A percentile compares a stretch with the other conserved stretches of the same genome.
Evolutionary conservation across 768 basidiomycete genomes (phyloP).

Genomic region (Leccinellum rugosiceps): DNA sequence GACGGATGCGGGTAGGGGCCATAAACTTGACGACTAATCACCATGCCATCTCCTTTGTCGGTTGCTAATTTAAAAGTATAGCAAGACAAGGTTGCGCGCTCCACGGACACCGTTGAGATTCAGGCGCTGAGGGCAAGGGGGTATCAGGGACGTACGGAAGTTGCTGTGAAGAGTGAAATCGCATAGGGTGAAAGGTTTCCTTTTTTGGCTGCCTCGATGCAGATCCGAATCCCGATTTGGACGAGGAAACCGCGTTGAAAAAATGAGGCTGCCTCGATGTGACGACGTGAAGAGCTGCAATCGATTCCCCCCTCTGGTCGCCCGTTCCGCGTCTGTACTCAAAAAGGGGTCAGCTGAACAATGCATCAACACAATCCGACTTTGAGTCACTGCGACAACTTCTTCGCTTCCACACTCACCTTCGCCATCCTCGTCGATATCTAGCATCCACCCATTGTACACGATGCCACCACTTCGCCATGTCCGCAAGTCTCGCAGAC

Average conservation of each 20-base stretch:
- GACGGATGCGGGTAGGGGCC: neutral
- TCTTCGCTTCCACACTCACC: neutral
- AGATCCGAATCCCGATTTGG: slow-evolving; percentile 30
- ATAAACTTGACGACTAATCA: neutral
- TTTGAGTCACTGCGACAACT: neutral
- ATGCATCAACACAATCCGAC: slow-evolving; percentile 1
- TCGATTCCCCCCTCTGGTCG: slow-evolving; percentile 12
- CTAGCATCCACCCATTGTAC: neutral
- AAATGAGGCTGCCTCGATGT: slow-evolving; percentile 41
- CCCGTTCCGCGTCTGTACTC: slow-evolving; percentile 23
- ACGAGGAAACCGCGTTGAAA: slow-evolving; percentile 19
- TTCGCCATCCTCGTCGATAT: slow-evolving; percentile 1
- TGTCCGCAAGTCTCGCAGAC: slow-evolving; percentile 42
- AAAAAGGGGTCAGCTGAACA: slow-evolving; percentile 26
- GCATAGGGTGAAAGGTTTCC: slow-evolving; percentile 11
- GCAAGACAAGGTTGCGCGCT: neutral
- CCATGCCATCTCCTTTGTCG: slow-evolving; percentile 9
- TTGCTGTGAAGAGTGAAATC: neutral
- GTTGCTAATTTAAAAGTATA: slow-evolving; percentile 2
- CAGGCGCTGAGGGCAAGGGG: neutral
- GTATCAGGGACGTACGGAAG: neutral
- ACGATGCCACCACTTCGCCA: slow-evolving; percentile 34
- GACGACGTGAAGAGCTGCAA: slow-evolving; percentile 34
- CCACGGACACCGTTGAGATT: neutral
- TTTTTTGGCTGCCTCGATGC: slow-evolving; percentile 20